These are phyloP conservation scores for Takashimella tepidaria DNA, from an alignment of 1,284 basidiomycete species.

Conservation along the genomic window DNA sequence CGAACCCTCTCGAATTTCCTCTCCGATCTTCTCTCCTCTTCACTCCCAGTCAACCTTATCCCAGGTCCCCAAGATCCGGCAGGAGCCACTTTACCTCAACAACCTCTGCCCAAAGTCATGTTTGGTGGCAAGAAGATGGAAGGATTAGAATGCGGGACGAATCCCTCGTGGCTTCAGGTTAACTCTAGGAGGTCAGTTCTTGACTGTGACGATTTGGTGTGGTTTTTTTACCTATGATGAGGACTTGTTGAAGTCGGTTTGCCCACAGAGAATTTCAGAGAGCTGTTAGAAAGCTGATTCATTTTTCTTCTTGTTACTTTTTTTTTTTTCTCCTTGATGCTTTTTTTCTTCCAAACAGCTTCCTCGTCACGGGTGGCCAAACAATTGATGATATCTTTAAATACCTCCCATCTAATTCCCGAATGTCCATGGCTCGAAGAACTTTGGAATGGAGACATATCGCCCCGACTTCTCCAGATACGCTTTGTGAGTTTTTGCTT, in stretches of 20 bases:
- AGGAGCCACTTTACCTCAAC: constrained; percentile 85
- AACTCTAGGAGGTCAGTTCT: constrained; percentile 46
- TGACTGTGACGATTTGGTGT: too few relatives aligned
- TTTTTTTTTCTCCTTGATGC: too few relatives aligned
- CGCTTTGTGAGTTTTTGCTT: constrained; percentile 70
- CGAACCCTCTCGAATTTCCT: constrained; percentile 65
- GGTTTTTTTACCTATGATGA: constrained; percentile 12
- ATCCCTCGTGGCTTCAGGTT: constrained; percentile 76
- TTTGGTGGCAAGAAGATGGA: constrained; percentile 64
- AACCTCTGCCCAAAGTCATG: constrained; percentile 85
- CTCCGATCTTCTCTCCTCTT: constrained; percentile 60
- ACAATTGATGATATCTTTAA: constrained; percentile 92
- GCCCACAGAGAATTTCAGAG: background rate
- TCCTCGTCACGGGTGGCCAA: constrained; percentile 85
- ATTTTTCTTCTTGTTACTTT: too few relatives aligned
- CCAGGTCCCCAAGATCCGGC: constrained; percentile 85
- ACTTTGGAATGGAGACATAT: constrained; percentile 92
- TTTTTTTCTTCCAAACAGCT: too few relatives aligned
- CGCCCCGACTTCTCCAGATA: constrained; percentile 96
- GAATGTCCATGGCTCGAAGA: constrained; percentile 67
- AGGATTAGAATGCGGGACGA: constrained; percentile 73
- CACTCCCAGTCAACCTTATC: constrained; percentile 73
- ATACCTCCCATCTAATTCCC: constrained; percentile 55
- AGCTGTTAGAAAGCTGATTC: background rate
- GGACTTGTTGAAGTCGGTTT: too few relatives aligned